Evolutionary conservation across 805 yeast species (phyloP).

Genomic region (Kuraishia cidri): DNA sequence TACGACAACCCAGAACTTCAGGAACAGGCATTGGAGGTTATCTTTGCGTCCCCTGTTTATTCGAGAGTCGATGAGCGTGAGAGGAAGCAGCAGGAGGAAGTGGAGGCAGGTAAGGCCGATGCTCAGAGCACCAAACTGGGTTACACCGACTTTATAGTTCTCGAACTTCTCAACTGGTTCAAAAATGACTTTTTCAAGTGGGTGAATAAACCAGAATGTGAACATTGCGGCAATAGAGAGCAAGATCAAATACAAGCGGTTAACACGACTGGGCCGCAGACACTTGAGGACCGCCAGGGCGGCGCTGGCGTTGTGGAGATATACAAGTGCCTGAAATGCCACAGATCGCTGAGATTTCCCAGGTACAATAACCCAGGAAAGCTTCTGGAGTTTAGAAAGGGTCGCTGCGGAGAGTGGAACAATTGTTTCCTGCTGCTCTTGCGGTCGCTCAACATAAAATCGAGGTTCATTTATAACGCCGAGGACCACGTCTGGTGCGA

Average conservation of each 20-base stretch:
- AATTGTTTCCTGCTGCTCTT: conserved; percentile 69
- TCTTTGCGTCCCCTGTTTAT: conserved; percentile 63
- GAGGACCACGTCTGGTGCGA: conserved; percentile 99
- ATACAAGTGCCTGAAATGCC: conserved; percentile 52
- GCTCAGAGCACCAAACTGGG: conserved; percentile 17
- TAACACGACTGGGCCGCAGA: conserved; percentile 30
- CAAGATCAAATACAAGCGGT: too few species aligned
- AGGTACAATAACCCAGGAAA: conserved; percentile 63
- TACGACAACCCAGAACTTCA: conserved; percentile 36
- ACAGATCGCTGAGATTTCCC: conserved; percentile 47
- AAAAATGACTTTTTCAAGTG: conserved; percentile 75
- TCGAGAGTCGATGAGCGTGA: conserved; percentile 22
- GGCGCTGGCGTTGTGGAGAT: conserved; percentile 53
- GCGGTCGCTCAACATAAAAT: conserved; percentile 53
- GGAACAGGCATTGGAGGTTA: conserved; percentile 50
- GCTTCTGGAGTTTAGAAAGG: conserved; percentile 52
- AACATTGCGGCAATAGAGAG: conserved; percentile 32
- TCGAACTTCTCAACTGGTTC: conserved; percentile 57
- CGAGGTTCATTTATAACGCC: conserved; percentile 74
- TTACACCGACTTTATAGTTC: conserved; percentile 49
- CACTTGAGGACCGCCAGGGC: conserved; percentile 33
- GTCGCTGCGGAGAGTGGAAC: conserved; percentile 97
- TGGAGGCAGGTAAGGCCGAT: conserved; percentile 2
- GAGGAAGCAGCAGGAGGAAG: conserved; percentile 9
- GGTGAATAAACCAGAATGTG: conserved; percentile 68